A percentile compares a stretch with the other conserved stretches of the same genome.
phyloP scores from a whole-genome alignment of 2,329 filamentous ascomycete genomes.

The Scleromitrula shiraiana region DNA sequence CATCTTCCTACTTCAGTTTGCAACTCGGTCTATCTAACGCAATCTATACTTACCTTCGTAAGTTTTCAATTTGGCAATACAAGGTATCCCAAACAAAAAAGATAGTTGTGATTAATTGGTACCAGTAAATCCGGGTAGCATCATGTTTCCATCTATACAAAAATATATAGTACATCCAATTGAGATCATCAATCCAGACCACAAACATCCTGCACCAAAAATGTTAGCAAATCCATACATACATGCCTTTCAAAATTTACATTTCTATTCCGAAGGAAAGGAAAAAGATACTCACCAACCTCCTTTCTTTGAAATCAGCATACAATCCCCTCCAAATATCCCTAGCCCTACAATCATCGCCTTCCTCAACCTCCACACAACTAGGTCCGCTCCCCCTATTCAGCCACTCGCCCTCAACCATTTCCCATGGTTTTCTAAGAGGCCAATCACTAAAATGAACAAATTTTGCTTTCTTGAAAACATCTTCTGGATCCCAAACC shows the following conservation, averaged over 20 bases:
- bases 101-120: no score
- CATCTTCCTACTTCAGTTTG: no score
- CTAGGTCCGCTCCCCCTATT: conserved; percentile 11
- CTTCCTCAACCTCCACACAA: conserved; percentile 13
- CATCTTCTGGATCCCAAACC: conserved; percentile 44
- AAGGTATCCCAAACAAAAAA: no score
- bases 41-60: no score
- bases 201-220: not conserved
- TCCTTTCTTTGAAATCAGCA: conserved; percentile 21
- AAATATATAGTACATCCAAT: not conserved
- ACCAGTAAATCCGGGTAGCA: no score
- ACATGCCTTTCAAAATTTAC: no score
- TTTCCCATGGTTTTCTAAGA: conserved; percentile 50
- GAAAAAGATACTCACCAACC: conserved; percentile 11
- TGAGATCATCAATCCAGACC: not conserved
- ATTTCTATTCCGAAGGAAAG: no score
- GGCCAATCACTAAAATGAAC: conserved; percentile 56
- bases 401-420: conserved; percentile 10
- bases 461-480: conserved; percentile 43
- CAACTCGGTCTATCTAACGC: no score
- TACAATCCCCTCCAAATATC: conserved; percentile 24
- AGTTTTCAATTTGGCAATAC: no score
- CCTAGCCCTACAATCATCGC: conserved; percentile 19
- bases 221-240: not conserved
- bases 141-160: not conserved